These are phyloP conservation scores for Rhytidiadelphus loreus DNA, from an alignment of 225 moss, liverwort and hornwort species.

Conservation along the genomic window DNA sequence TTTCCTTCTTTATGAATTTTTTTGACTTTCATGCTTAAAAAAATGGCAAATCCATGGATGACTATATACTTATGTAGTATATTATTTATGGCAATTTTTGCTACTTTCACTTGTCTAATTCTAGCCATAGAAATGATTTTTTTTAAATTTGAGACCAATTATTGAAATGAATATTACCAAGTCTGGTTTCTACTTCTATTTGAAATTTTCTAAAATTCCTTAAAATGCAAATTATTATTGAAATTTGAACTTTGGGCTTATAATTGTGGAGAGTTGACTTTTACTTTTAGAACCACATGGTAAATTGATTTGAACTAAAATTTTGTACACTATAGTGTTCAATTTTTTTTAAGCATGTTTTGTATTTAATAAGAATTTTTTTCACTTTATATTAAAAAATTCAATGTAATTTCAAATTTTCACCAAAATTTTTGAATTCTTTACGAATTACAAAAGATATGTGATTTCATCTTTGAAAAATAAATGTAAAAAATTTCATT, in stretches of 20 bases:
- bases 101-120: not conserved
- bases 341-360: not conserved
- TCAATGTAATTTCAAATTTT: not conserved
- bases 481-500: not conserved
- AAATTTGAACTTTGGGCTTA: too few species aligned
- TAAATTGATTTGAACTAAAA: not conserved
- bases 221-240: too few species aligned
- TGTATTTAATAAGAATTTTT: too few species aligned
- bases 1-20: fast-evolving
- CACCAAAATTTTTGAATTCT: not conserved
- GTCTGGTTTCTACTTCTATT: too few species aligned
- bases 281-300: too few species aligned
- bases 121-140: not conserved
- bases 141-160: not conserved
- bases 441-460: fast-evolving
- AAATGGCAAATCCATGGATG: not conserved
- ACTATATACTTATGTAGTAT: fast-evolving
- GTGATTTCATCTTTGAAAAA: too few species aligned
- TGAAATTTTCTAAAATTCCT: too few species aligned
- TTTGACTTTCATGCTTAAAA: not conserved
- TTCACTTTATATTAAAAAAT: too few species aligned
- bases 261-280: too few species aligned
- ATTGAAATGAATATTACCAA: too few species aligned
- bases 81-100: not conserved
- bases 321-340: not conserved